These are phyloP conservation scores for Floccularia luteovirens DNA, from an alignment of 768 basidiomycete genomes.

Conservation along the genomic window DNA sequence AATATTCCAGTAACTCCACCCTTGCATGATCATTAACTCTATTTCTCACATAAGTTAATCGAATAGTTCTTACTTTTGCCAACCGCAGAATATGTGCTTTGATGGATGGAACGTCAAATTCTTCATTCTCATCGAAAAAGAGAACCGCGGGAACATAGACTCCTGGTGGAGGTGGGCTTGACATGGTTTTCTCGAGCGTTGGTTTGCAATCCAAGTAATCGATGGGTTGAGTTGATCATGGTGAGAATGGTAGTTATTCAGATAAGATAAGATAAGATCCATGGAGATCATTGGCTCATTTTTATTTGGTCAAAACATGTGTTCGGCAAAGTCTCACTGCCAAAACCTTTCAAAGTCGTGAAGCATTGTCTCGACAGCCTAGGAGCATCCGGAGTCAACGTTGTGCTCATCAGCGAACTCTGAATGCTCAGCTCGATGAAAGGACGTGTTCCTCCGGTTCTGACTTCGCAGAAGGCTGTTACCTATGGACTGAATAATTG, in stretches of 20 bases:
- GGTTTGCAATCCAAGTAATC: constrained; percentile 1
- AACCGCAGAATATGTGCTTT: constrained; percentile 66
- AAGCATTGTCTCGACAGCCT: background rate
- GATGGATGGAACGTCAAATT: constrained; percentile 61
- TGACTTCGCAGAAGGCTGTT: constrained; percentile 33
- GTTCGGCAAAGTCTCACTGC: too few relatives aligned
- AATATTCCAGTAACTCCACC: constrained; percentile 69
- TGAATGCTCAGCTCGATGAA: constrained; percentile 42
- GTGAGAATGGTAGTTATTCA: background rate
- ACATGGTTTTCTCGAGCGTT: constrained; percentile 12
- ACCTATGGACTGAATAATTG: constrained; percentile 46
- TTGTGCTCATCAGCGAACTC: too few relatives aligned
- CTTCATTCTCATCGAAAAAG: constrained; percentile 62
- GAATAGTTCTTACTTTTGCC: constrained; percentile 44
- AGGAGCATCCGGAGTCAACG: background rate
- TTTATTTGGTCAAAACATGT: too few relatives aligned
- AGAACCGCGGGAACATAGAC: constrained; percentile 76
- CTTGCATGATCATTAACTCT: constrained; percentile 31
- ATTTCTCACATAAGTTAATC: constrained; percentile 7
- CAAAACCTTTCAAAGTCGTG: background rate
- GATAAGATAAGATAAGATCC: constrained; percentile 1
- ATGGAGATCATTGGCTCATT: too few relatives aligned
- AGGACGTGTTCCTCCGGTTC: constrained; percentile 24
- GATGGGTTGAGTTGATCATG: background rate
- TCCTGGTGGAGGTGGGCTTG: constrained; percentile 51